Evolutionary conservation across 176 grass and related monocot genomes (phyloP), one percentile per base, ranked within the genome.

Genomic region (Triticum timopheevii): DNA sequence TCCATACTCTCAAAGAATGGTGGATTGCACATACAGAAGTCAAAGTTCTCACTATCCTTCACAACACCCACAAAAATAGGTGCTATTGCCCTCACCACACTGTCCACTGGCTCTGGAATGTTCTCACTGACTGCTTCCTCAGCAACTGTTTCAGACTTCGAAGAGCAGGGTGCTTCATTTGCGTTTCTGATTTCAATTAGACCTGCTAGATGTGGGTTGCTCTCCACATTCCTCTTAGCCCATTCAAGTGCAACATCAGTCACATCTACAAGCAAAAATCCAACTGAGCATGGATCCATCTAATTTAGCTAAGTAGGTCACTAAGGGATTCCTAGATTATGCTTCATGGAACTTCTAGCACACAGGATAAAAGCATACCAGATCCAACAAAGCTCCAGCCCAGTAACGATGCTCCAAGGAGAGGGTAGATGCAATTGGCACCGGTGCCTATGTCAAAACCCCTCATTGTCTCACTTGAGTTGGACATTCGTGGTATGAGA

Each of bases 1-100:
- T 94, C 84, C 78, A 93, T 91, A 87, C 79, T 92, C 52, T 96
- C 97, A 90, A 98, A 98, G 87, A 98, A 98, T 77, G 94, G 97
- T 56, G 97, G 97, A 79, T 98, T 96, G 84, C 93, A 96, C 97
- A 98, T 93, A 88, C 97, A 98, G 45, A 98, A 98, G 70, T 98
- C 97, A 73, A 96, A 98, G 6, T 11, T 90, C 77, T 98, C 97
- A 71, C 82, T 71, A 78, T 94, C 88, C 80, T 92, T 98, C 76
- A 96, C 94, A 83, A 96, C 88, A 31, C 87, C 97, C n/a, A 91
- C 69, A 77, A 96, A 90, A 52, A 96, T 62, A 71, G 6, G 66
- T 84, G 84, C 66, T 58, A 85, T 65, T 66, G 58, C 34, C 72
- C 22, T 59, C 9, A 23, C 27, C 20, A 16, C 24, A 44, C 75